Evolutionary conservation across 176 grass and related monocot species (phyloP), one percentile per base, ranked within the genome.

Genomic region (Hordeum marinum): DNA sequence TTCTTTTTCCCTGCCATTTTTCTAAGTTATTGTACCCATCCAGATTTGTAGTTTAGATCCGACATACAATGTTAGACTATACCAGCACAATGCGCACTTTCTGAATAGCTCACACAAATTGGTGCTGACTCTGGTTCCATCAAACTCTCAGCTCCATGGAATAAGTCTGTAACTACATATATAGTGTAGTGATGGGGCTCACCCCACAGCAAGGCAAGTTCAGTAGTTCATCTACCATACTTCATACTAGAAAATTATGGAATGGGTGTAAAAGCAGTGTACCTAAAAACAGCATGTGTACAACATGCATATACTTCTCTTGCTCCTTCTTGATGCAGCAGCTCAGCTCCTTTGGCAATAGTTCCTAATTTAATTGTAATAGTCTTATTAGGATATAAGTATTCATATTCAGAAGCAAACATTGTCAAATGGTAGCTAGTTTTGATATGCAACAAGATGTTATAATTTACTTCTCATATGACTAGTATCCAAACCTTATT

Each of bases 231-330:
- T 41, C 37, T 83, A 71, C 14, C 32, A 34, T 17, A 58, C 34
- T 37, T 41, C 8, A n/a, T 60, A 82, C 50, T 31, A 11, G 3
- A 58, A 64, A 65, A 72, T n/a, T n/a, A 83, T 63, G 36, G 23
- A 82, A 20, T 72, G 15, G 1, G 68, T 7, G 2, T 36, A 82
- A 26, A 78, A 39, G 11, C 7, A 83, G 24, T 11, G 11, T 94
- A 98, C 96, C 96, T 98, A 84, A 98, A 98, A 88, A 98, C 93
- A 90, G 93, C 96, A 95, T 98, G 96, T 82, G 96, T 98, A 83
- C 93, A 89, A 15, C 96, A 98, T 71, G 96, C 96, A 92, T 98
- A 98, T 34, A 98, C 96, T 90, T 98, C 96, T 85, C 96, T 92
- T 83, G 96, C 96, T 85, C 96, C 96, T 95, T 94, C 96, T 76